Evolutionary conservation across 257 asterid species (phyloP), one percentile per base, ranked within the genome.

Genomic region (Schizonepeta tenuifolia): DNA sequence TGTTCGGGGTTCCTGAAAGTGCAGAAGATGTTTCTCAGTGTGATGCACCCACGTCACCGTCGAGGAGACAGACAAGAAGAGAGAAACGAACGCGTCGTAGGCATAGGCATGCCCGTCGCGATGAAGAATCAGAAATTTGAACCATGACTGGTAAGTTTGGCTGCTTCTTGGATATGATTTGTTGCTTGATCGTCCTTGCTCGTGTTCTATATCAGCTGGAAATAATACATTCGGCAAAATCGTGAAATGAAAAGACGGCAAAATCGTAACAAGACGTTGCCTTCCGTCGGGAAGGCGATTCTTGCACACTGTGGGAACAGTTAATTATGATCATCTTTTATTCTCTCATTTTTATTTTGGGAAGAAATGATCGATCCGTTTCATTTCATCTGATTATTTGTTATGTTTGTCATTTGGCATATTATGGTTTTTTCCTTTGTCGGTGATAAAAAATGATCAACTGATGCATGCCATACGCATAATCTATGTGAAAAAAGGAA

Each of bases 31-130:
- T 11, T 72, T 72, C 70, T 46, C 76, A 12, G 28, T 36, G 84
- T 15, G 78, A 75, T 40, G 67, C 76, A 21, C 72, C 83, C 1
- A 43, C 9, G 20, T 8, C 60, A 14, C 20, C 75, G 21, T 69
- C 84, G 40, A 78, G 68, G 67, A 83, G 80, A 59, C 77, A 70
- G 54, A 65, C 50, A 12, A 91, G 79, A 10, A 79, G 75, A 51
- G 83, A 78, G 77, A 93, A 67, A 69, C 81, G 90, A 58, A 74
- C 78, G 67, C 96, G 75, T 2, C 88, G 89, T 18, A 83, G 84
- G 81, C 93, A 61, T 61, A 80, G 85, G 67, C 80, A 60, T 75
- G 91, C 55, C 31, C 92, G 80, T 67, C 75, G 66, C 60, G 79
- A 57, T n/a, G 79, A 57, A 21, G 86, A 76, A 60, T 26, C 86